phyloP scores from a whole-genome alignment of 148 eudicot genomes.

The Rheum nobile region DNA sequence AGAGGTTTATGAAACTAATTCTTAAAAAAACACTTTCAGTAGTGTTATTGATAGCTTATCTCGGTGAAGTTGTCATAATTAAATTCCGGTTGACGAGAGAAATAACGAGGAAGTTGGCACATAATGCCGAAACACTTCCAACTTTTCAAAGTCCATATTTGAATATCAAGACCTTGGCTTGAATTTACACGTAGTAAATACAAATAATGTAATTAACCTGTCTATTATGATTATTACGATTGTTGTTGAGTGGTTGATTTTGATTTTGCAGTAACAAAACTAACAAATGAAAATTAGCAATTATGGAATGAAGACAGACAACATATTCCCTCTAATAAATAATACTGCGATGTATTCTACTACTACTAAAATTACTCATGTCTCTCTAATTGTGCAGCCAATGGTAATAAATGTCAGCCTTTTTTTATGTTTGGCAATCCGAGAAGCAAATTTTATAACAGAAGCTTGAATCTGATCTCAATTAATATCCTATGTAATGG shows the following conservation, averaged over 20 bases:
- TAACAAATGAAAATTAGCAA: background rate
- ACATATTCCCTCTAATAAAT: background rate
- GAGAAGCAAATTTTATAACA: background rate
- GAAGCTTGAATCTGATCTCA: background rate
- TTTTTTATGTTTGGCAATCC: background rate
- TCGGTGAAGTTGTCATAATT: background rate
- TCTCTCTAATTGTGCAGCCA: background rate
- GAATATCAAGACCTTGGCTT: background rate
- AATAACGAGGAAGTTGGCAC: background rate
- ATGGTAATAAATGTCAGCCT: background rate
- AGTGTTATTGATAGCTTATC: background rate
- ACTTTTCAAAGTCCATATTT: background rate
- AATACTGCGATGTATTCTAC: background rate
- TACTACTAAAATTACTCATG: background rate
- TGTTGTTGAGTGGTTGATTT: background rate
- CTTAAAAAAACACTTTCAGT: background rate
- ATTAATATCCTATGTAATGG: background rate
- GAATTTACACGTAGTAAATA: background rate
- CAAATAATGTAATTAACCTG: background rate
- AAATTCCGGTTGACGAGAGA: background rate
- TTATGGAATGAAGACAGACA: background rate
- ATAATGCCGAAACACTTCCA: background rate
- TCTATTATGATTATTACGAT: background rate
- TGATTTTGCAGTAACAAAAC: background rate
- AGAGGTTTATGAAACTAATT: background rate